Conservation (phyloP, 2,329 filamentous ascomycete species). For the Madurella fahalii region DNA sequence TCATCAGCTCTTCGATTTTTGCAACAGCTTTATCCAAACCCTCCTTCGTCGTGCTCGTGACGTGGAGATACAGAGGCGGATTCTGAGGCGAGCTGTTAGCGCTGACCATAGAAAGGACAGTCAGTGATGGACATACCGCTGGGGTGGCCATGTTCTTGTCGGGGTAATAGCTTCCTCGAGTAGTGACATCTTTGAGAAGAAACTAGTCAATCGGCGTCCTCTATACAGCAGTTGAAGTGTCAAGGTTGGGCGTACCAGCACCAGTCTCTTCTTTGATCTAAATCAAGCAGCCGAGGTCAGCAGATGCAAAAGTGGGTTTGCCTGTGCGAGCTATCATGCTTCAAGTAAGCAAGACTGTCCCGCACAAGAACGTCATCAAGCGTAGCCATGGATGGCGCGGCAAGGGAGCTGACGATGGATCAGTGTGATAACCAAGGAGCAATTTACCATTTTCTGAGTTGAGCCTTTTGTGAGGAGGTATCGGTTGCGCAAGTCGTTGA, state of each 20-base stretch:
- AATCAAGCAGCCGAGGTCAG: conserved; percentile 85
- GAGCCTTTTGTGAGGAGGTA: conserved; percentile 96
- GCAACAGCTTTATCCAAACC: conserved; percentile 84
- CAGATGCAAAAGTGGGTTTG: conserved; percentile 76
- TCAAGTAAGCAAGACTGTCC: conserved; percentile 66
- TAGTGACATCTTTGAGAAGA: conserved; percentile 87
- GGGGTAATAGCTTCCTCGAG: conserved; percentile 91
- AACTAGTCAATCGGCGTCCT: conserved; percentile 58
- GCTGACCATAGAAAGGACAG: neutral
- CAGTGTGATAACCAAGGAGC: conserved; percentile 63
- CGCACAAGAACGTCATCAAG: conserved; percentile 39
- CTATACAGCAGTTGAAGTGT: conserved; percentile 43
- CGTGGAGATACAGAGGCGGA: conserved; percentile 88
- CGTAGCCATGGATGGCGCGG: conserved; percentile 32
- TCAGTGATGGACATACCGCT: conserved; percentile 58
- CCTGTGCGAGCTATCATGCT: conserved; percentile 60
- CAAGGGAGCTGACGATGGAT: conserved; percentile 47
- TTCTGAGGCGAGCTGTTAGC: conserved; percentile 51
- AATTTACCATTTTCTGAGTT: conserved; percentile 99
- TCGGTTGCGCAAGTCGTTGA: conserved; percentile 95
- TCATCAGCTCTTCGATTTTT: conserved; percentile 92
- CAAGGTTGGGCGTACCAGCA: conserved; percentile 82
- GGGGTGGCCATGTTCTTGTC: conserved; percentile 97
- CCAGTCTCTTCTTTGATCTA: conserved; percentile 99
- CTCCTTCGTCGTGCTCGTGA: conserved; percentile 87